These are phyloP conservation scores for Leccinum subrobustum DNA, from an alignment of 1,284 basidiomycete genomes.

Conservation along the genomic window DNA sequence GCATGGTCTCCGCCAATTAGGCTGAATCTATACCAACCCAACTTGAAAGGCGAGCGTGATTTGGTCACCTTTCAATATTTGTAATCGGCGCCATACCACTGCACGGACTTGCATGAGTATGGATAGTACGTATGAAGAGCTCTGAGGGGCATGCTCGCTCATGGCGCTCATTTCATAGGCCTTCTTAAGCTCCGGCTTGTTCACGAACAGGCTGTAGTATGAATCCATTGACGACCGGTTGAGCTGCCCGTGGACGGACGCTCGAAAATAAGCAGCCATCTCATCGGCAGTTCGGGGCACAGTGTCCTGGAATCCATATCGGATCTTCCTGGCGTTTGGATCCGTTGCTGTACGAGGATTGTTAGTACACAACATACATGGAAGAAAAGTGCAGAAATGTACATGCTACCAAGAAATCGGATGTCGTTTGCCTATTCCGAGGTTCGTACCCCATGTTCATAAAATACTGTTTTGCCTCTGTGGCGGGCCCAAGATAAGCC, in stretches of 20 bases:
- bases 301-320: conserved; percentile 46
- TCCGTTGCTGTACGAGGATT: conserved; percentile 53
- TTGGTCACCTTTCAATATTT: conserved; percentile 62
- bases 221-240: conserved; percentile 33
- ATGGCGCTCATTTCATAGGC: conserved; percentile 49
- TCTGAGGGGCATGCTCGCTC: conserved; percentile 47
- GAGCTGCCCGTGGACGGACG: conserved; percentile 20
- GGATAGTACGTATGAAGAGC: conserved; percentile 52
- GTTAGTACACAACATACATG: conserved; percentile 36
- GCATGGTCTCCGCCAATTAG: background rate
- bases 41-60: conserved; percentile 46
- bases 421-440: conserved; percentile 57
- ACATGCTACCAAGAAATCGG: conserved; percentile 56
- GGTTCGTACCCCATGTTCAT: conserved; percentile 64
- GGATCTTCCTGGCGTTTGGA: conserved; percentile 52
- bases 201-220: conserved; percentile 35
- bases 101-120: conserved; percentile 60
- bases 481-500: conserved; percentile 65
- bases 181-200: conserved; percentile 38
- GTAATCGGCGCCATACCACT: conserved; percentile 60
- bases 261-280: conserved; percentile 59
- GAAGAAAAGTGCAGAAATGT: background rate
- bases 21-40: conserved; percentile 26
- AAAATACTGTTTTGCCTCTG: conserved; percentile 61
- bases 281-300: conserved; percentile 39